These are phyloP conservation scores for Lactarius deliciosus DNA, from an alignment of 768 basidiomycete genomes.

Conservation along the genomic window DNA sequence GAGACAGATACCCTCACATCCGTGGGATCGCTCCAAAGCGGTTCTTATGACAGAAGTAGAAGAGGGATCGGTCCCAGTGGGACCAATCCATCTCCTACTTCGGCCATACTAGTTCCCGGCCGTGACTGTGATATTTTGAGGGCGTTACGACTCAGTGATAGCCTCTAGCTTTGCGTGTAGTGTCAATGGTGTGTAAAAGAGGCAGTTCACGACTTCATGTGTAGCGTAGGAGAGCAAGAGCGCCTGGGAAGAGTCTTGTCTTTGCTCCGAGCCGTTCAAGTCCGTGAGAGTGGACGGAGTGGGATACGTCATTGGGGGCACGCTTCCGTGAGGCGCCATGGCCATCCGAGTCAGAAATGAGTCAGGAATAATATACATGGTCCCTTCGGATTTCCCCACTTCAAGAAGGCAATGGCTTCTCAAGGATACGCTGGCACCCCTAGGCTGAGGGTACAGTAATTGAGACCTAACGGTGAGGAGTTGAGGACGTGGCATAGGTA, in stretches of 20 bases:
- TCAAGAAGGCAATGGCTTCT: too few relatives aligned
- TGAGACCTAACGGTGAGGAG: too few relatives aligned
- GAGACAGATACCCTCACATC: background rate
- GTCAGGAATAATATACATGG: too few relatives aligned
- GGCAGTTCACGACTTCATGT: background rate
- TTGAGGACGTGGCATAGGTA: too few relatives aligned
- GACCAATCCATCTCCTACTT: conserved; percentile 2
- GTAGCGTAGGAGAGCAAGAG: background rate
- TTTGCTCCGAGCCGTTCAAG: background rate
- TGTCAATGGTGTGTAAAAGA: background rate
- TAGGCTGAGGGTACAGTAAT: too few relatives aligned
- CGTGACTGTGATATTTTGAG: background rate
- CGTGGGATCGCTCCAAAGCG: background rate
- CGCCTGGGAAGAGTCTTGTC: background rate
- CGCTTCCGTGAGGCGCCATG: background rate
- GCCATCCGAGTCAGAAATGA: background rate
- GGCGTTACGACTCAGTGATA: background rate
- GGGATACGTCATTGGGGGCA: background rate
- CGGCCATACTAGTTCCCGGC: background rate
- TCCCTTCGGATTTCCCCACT: too few relatives aligned
- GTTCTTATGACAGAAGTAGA: background rate
- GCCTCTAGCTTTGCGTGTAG: background rate
- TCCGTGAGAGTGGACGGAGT: background rate
- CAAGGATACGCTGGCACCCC: too few relatives aligned
- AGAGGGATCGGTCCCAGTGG: background rate